Evolutionary conservation across 805 yeast genomes (phyloP).

Genomic region (Candida yuanshanica): DNA sequence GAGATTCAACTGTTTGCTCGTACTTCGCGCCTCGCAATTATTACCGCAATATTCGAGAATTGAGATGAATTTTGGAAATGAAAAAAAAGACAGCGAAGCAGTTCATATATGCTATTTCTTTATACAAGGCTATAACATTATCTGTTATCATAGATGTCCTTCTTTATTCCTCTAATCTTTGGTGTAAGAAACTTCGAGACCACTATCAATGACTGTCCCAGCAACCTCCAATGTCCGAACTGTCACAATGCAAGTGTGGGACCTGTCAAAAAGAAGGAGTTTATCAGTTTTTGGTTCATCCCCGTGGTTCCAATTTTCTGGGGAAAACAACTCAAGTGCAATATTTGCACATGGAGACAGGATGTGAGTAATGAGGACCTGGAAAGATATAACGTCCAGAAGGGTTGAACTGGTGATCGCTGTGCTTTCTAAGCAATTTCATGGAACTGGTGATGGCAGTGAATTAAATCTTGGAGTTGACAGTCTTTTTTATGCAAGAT

Average conservation of each 20-base stretch:
- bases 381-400: conserved; percentile 17
- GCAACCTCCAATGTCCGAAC: conserved; percentile 41
- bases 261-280: conserved; percentile 46
- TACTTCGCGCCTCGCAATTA: too few relatives aligned
- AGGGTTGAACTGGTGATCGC: not conserved
- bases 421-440: too few relatives aligned
- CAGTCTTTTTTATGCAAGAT: too few relatives aligned
- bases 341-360: conserved; percentile 45
- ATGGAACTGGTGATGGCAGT: too few relatives aligned
- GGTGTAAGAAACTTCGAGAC: conserved; percentile 27
- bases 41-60: too few relatives aligned
- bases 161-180: conserved; percentile 20
- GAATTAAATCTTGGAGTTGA: too few relatives aligned
- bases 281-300: conserved; percentile 45
- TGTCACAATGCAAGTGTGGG: conserved; percentile 51
- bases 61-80: too few relatives aligned
- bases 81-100: too few relatives aligned
- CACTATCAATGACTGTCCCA: conserved; percentile 18
- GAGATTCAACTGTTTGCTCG: too few relatives aligned
- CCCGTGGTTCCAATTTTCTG: conserved; percentile 48
- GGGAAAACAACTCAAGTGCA: conserved; percentile 44
- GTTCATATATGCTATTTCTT: conserved; percentile 90
- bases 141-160: too few relatives aligned
- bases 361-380: conserved; percentile 28
- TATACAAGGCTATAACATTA: conserved; percentile 96